phyloP scores from a whole-genome alignment of 192 early-diverging fungal species.

The Thamnidium elegans region DNA sequence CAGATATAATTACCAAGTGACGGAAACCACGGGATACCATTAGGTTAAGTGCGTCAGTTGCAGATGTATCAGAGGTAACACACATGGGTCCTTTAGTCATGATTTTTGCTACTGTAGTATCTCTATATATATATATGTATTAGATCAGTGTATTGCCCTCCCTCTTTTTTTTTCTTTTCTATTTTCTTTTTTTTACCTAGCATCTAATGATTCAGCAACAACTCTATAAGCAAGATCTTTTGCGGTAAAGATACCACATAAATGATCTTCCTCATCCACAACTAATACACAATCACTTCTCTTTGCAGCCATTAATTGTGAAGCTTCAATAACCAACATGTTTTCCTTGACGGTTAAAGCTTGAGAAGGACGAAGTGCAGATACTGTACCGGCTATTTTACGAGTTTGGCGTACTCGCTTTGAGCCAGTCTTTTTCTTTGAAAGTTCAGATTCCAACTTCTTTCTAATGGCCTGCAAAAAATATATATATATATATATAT shows the following conservation, averaged over 20 bases:
- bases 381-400: slow-evolving; percentile 79
- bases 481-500: too few species aligned
- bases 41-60: slow-evolving; percentile 78
- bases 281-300: slow-evolving; percentile 92
- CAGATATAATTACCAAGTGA: slow-evolving; percentile 57
- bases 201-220: slow-evolving; percentile 64
- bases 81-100: slow-evolving; percentile 92
- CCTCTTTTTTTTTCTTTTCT: not conserved
- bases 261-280: slow-evolving; percentile 88
- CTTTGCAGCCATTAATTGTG: slow-evolving; percentile 98
- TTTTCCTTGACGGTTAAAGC: slow-evolving; percentile 83
- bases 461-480: slow-evolving; percentile 58
- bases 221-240: slow-evolving; percentile 97
- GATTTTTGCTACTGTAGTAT: slow-evolving; percentile 76
- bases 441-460: slow-evolving; percentile 69
- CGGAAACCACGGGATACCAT: slow-evolving; percentile 84
- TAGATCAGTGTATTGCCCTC: not conserved
- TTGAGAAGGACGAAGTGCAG: slow-evolving; percentile 78
- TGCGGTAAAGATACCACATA: slow-evolving; percentile 92
- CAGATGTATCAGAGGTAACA: slow-evolving; percentile 76
- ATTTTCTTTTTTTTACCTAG: slow-evolving; percentile 21
- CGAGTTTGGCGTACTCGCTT: slow-evolving; percentile 22
- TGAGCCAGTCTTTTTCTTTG: slow-evolving; percentile 50
- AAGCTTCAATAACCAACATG: slow-evolving; percentile 74
- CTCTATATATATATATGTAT: slow-evolving; percentile 34